Conservation (phyloP, 441 rosid genomes). For the Gossypium davidsonii region DNA sequence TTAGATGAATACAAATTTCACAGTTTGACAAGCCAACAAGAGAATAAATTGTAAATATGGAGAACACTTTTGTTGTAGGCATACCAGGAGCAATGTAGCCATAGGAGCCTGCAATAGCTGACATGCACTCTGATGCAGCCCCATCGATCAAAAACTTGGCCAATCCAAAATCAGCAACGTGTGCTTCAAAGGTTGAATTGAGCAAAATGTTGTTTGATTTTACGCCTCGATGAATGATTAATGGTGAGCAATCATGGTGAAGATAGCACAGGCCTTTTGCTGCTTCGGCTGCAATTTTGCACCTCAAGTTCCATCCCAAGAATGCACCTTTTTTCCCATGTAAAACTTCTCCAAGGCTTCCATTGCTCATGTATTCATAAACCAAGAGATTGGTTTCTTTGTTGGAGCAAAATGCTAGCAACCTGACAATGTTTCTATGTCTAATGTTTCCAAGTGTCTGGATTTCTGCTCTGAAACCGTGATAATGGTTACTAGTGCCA, state of each 20-base stretch:
- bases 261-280: slow-evolving; percentile 49
- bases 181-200: slow-evolving; percentile 43
- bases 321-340: slow-evolving; percentile 40
- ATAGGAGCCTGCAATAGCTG: slow-evolving; percentile 45
- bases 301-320: slow-evolving; percentile 42
- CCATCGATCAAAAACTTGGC: slow-evolving; percentile 42
- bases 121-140: slow-evolving; percentile 43
- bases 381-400: slow-evolving; percentile 42
- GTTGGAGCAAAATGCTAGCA: slow-evolving; percentile 44
- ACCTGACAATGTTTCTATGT: slow-evolving; percentile 46
- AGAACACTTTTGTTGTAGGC: background rate
- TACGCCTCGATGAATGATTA: slow-evolving; percentile 49
- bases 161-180: slow-evolving; percentile 43
- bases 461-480: slow-evolving; percentile 46
- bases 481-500: slow-evolving; percentile 38
- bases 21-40: too few relatives aligned
- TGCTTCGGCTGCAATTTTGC: slow-evolving; percentile 42
- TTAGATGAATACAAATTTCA: too few relatives aligned
- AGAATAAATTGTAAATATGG: slow-evolving; percentile 15
- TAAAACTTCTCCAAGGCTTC: slow-evolving; percentile 44
- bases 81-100: slow-evolving; percentile 53
- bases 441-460: slow-evolving; percentile 48
- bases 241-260: slow-evolving; percentile 51
- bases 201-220: slow-evolving; percentile 46
- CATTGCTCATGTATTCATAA: slow-evolving; percentile 47